Base-by-base conservation (phyloP, 2,329 filamentous ascomycete species). In the Fusarium albosuccineum region DNA sequence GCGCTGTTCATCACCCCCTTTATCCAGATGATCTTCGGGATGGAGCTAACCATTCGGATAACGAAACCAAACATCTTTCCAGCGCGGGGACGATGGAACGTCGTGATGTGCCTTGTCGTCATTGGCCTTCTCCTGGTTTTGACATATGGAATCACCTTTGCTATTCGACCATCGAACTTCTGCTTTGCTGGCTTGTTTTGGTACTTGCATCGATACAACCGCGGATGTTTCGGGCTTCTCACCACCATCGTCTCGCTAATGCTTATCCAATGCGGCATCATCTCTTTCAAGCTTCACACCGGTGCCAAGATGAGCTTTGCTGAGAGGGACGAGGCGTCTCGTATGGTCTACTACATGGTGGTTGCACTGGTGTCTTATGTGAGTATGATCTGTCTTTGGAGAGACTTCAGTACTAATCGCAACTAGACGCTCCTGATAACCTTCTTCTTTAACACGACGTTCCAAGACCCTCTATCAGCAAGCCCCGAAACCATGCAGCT, bases 151-250 rank as follows among this genome's bases (percentile, higher is more conserved):
- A 84, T 89, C 27, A 87, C 88, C 14, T 79, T 85, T 57, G 81
- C 87, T 50, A 78, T 85, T 64, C 82, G 80, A 5, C 84, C 89
- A 42, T 82, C 83, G 6, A 84, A 89, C 66, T 82, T 85, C 53
- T 92, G 90, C 78, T 89, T 91, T 70, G 88, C 88, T 26, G 89
- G 87, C 6, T 81, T 92, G 8, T 87, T 91, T 67, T 92, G 87
- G 87, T 91, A 90, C 64, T 80, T 91, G 41, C 82, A 86, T 57
- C 82, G 81, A 67, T 92, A 88, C 77, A 83, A 87, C n/a, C 74
- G 83, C 13, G 83, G 85, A 6, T 85, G 84, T 59, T 85, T 92
- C 57, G 81, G 81, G 9, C 73, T 91, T 2, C 74, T 91, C 10
- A 76, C 84, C 22, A 73, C 81, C 17, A 81, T 90, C 42, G 78